A percentile compares a stretch with the other conserved stretches of the same genome.
phyloP scores from a whole-genome alignment of 768 basidiomycete species.

The Hortiboletus flavorubellus region DNA sequence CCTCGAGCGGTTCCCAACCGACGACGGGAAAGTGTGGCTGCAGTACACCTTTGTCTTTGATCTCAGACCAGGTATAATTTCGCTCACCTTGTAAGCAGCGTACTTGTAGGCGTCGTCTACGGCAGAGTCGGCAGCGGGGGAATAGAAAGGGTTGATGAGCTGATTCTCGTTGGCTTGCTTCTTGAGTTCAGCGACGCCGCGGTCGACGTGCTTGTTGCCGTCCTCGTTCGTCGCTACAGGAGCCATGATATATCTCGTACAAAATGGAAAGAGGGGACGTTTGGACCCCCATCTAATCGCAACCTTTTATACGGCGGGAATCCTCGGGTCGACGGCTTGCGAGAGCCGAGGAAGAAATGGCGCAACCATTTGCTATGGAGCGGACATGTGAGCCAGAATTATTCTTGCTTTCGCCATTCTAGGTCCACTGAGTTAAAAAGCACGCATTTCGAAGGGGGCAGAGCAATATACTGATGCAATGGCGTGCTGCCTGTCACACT shows the following conservation, averaged over 20 bases:
- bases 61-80: background rate
- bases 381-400: constrained; percentile 14
- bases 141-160: constrained; percentile 65
- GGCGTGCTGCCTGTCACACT: background rate
- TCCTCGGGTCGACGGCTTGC: constrained; percentile 1
- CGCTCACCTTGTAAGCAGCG: constrained; percentile 55
- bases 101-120: constrained; percentile 51
- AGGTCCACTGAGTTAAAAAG: background rate
- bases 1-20: constrained; percentile 60
- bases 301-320: constrained; percentile 15
- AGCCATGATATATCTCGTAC: constrained; percentile 38
- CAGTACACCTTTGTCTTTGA: background rate
- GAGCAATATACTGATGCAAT: background rate
- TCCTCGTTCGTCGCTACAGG: constrained; percentile 45
- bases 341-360: constrained; percentile 12
- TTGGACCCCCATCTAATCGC: background rate
- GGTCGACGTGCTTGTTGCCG: constrained; percentile 19
- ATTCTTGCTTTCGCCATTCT: constrained; percentile 15
- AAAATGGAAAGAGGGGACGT: background rate
- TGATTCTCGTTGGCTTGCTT: constrained; percentile 16
- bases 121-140: constrained; percentile 51
- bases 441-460: background rate
- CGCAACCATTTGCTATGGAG: constrained; percentile 12
- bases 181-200: constrained; percentile 24
- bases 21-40: constrained; percentile 66